phyloP scores from a whole-genome alignment of 305 asterid species.

The Solanum hybrid region DNA sequence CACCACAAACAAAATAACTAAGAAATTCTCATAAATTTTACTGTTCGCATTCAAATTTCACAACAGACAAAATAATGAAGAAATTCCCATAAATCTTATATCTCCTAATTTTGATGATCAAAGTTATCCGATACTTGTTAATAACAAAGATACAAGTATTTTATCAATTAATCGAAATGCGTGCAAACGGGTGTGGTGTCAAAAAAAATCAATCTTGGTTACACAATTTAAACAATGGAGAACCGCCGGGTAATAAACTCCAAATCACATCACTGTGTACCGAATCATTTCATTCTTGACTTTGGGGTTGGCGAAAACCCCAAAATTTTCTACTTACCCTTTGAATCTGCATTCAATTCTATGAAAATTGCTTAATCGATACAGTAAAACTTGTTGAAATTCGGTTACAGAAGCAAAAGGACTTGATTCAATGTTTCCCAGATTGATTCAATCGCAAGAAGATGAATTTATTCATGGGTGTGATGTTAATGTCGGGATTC shows the following conservation, averaged over 20 bases:
- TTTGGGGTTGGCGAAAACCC: neutral
- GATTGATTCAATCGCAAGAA: conserved; percentile 15
- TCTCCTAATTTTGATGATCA: neutral
- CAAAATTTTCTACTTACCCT: neutral
- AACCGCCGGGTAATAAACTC: neutral
- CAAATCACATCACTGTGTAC: neutral
- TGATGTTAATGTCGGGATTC: neutral
- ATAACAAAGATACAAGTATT: neutral
- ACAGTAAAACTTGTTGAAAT: neutral
- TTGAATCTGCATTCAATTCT: neutral
- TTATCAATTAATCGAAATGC: neutral
- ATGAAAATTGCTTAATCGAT: neutral
- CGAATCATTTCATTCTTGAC: neutral
- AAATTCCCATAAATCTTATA: neutral
- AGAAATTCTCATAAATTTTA: neutral
- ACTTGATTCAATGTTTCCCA: conserved; percentile 10
- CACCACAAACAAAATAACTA: neutral
- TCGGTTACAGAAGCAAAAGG: neutral
- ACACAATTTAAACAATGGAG: neutral
- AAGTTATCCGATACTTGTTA: neutral
- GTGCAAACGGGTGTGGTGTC: neutral
- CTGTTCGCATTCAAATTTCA: neutral
- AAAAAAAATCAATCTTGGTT: neutral
- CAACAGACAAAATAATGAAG: neutral
- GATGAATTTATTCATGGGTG: neutral